These are phyloP conservation scores for Breynia disticha DNA, from an alignment of 441 rosid genomes.

Conservation along the genomic window DNA sequence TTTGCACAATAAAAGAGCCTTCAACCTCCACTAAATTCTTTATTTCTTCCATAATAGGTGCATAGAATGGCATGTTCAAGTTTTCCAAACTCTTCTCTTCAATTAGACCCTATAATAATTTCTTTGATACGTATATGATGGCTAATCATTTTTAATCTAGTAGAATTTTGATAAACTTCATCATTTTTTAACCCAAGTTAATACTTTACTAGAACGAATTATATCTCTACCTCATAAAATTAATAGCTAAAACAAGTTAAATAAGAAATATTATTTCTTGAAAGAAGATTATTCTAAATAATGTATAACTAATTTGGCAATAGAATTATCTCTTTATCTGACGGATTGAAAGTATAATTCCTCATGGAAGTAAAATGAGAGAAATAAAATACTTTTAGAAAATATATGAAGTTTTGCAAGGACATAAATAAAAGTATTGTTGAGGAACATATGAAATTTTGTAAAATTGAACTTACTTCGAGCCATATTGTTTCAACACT, in stretches of 20 bases:
- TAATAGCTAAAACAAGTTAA: too few species aligned
- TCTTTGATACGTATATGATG: neutral
- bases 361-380: too few species aligned
- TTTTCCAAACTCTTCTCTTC: slow-evolving; percentile 9
- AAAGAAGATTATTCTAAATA: too few species aligned
- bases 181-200: neutral
- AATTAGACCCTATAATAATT: slow-evolving; percentile 8
- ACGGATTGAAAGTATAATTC: too few species aligned
- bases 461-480: slow-evolving; percentile 3
- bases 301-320: too few species aligned
- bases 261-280: too few species aligned
- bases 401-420: neutral
- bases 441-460: neutral
- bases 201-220: too few species aligned
- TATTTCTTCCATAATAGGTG: slow-evolving; percentile 9
- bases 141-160: neutral
- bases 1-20: slow-evolving; percentile 12
- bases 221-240: too few species aligned
- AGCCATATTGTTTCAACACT: slow-evolving; percentile 11
- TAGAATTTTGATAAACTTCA: neutral
- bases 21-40: slow-evolving; percentile 8
- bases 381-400: neutral
- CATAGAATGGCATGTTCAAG: slow-evolving; percentile 14
- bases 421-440: neutral
- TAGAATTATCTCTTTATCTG: too few species aligned